Evolutionary conservation across 2,329 filamentous ascomycete genomes (phyloP).

Genomic region (Fusarium clavum): DNA sequence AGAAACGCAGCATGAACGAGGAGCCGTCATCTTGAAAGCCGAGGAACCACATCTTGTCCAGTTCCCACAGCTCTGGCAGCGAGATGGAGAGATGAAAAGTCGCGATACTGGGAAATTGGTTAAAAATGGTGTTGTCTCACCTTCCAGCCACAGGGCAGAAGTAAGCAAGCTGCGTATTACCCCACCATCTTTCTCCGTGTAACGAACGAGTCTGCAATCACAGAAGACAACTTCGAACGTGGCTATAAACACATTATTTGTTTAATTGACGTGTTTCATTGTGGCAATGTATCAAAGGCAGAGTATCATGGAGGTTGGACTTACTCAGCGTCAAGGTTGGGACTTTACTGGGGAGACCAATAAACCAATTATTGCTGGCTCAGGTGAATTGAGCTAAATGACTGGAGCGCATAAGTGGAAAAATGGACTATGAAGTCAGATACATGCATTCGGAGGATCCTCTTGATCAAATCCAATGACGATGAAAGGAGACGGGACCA

Average conservation of each 20-base stretch:
- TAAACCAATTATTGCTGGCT: neutral
- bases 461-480: neutral
- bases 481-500: neutral
- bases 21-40: slow-evolving; percentile 3
- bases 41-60: slow-evolving; percentile 1
- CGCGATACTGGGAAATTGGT: neutral
- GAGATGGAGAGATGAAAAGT: neutral
- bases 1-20: neutral
- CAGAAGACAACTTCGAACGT: neutral
- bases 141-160: neutral
- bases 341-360: neutral
- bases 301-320: neutral
- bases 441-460: neutral
- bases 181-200: neutral
- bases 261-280: neutral
- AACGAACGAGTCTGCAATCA: neutral
- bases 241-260: neutral
- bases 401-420: slow-evolving; percentile 16
- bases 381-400: neutral
- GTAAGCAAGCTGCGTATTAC: neutral
- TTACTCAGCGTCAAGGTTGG: neutral
- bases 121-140: neutral
- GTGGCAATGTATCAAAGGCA: neutral
- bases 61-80: no score
- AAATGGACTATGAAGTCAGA: slow-evolving; percentile 8